phyloP scores from a whole-genome alignment of 495 filamentous ascomycete species.

The Penicillium nucicola region DNA sequence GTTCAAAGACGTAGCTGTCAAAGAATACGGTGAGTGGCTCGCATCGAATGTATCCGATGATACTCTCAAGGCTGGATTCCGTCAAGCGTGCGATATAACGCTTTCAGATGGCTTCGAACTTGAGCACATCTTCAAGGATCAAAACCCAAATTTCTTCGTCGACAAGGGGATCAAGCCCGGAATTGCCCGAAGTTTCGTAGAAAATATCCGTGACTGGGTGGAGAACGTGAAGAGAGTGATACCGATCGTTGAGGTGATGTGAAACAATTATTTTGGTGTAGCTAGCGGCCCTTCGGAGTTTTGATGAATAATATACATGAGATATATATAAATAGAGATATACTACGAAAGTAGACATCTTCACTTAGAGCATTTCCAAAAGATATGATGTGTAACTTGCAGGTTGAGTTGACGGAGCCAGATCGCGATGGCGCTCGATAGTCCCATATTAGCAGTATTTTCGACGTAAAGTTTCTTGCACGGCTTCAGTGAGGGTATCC shows the following conservation, averaged over 20 bases:
- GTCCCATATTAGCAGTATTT: neutral
- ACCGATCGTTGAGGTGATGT: too few species aligned
- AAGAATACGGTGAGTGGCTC: constrained; percentile 25
- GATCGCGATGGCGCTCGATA: too few species aligned
- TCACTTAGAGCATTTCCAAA: too few species aligned
- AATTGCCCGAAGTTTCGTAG: constrained; percentile 19
- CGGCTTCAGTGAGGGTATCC: neutral
- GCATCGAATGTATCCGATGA: constrained; percentile 18
- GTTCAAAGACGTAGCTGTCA: constrained; percentile 16
- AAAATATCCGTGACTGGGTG: constrained; percentile 23
- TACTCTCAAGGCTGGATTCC: constrained; percentile 19
- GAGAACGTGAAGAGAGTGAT: neutral
- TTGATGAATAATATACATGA: too few species aligned
- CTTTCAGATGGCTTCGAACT: constrained; percentile 20
- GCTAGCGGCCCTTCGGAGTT: too few species aligned
- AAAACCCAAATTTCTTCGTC: constrained; percentile 22
- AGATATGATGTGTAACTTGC: too few species aligned
- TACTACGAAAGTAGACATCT: too few species aligned
- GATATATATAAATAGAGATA: too few species aligned
- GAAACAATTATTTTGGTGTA: too few species aligned
- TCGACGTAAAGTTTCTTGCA: neutral
- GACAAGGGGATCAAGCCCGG: constrained; percentile 13
- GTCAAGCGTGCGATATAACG: constrained; percentile 18
- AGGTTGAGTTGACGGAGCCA: too few species aligned
- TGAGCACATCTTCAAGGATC: constrained; percentile 22